Evolutionary conservation across 169 alveolate genomes (phyloP).

Genomic region (Pseudocohnilembus persalinus): DNA sequence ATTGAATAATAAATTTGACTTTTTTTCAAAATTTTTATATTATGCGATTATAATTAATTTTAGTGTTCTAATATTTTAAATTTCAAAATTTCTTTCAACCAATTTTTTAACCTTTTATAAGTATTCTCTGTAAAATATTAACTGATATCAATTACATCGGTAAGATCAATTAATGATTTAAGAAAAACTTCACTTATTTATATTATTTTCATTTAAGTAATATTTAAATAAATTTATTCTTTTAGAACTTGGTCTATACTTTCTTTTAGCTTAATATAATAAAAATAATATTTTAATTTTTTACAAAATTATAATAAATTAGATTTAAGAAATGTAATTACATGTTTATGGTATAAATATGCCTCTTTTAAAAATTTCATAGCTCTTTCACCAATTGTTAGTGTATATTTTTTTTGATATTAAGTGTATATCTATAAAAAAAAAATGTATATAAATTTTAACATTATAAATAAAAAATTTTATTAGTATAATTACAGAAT

Average conservation of each 20-base stretch:
- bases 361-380: background rate
- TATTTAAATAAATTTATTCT: background rate
- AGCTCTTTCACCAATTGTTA: background rate
- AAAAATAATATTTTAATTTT: too few relatives aligned
- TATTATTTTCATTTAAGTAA: background rate
- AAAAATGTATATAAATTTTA: too few relatives aligned
- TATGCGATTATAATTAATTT: background rate
- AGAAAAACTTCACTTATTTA: background rate
- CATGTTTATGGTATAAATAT: background rate
- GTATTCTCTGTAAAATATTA: background rate
- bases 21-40: too few relatives aligned
- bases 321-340: too few relatives aligned
- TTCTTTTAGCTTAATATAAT: background rate
- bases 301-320: background rate
- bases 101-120: background rate
- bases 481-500: too few relatives aligned
- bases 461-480: too few relatives aligned
- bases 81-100: background rate
- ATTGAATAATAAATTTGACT: too few relatives aligned
- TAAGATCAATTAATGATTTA: too few relatives aligned
- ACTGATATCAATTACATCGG: background rate
- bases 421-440: too few relatives aligned
- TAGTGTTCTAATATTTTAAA: too few relatives aligned
- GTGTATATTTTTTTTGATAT: too few relatives aligned
- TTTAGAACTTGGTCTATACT: too few relatives aligned